These are phyloP conservation scores for Xanthoparmelia taractica DNA, from an alignment of 495 filamentous ascomycete genomes.

Conservation along the genomic window DNA sequence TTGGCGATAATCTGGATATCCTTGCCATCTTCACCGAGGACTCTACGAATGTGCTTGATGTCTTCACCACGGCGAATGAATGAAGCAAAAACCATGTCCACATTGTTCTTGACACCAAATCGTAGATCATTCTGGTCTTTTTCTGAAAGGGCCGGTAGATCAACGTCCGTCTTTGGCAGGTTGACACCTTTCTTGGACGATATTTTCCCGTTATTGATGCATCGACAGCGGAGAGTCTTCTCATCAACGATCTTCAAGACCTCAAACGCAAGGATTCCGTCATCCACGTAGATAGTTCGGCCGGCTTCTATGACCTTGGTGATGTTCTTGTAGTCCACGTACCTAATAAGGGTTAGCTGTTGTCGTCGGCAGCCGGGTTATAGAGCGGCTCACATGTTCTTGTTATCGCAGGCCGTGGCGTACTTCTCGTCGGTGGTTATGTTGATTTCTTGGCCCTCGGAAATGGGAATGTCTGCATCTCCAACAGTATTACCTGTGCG, in stretches of 20 bases:
- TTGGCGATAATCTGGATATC: slow-evolving; percentile 99
- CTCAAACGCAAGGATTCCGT: slow-evolving; percentile 92
- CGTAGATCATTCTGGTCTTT: slow-evolving; percentile 89
- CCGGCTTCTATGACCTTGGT: slow-evolving; percentile 93
- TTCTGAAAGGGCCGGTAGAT: slow-evolving; percentile 95
- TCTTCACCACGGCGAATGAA: slow-evolving; percentile 92
- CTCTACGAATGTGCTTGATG: slow-evolving; percentile 82
- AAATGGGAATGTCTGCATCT: slow-evolving; percentile 82
- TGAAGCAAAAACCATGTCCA: slow-evolving; percentile 98
- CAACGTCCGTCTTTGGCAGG: slow-evolving; percentile 95
- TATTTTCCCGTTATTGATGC: slow-evolving; percentile 95
- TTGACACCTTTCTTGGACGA: slow-evolving; percentile 98
- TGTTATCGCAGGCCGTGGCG: slow-evolving; percentile 68
- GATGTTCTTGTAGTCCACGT: slow-evolving; percentile 99
- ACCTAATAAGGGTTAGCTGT: slow-evolving; percentile 48
- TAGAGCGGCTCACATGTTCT: slow-evolving; percentile 72
- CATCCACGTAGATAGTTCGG: slow-evolving; percentile 95
- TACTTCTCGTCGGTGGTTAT: slow-evolving; percentile 98
- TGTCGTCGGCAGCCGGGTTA: too few species aligned
- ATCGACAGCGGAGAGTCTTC: slow-evolving; percentile 73
- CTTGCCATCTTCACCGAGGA: slow-evolving; percentile 85
- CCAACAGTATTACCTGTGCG: slow-evolving; percentile 84
- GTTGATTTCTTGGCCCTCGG: slow-evolving; percentile 73
- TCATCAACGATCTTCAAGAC: slow-evolving; percentile 82
- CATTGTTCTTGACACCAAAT: slow-evolving; percentile 95